Evolutionary conservation across 345 rosid genomes (phyloP), one percentile per base, ranked within the genome.

Genomic region (Pistacia vera): DNA sequence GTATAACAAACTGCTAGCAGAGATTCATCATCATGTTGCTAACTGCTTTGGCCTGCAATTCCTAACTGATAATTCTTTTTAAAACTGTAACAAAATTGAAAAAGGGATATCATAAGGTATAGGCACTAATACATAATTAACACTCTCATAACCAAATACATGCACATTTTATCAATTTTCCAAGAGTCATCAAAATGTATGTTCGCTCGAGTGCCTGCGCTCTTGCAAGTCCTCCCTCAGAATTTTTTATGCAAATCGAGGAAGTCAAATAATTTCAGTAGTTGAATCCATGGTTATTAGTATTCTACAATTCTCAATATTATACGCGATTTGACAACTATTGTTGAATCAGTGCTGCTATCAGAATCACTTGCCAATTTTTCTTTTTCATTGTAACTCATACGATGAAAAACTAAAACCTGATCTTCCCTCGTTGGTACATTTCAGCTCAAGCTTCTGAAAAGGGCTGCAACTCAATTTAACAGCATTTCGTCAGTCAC

Each of bases 371-470:
- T 56, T 9, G 30, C 62, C 38, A 25, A 1, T 22, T 75, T 46
- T 75, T 51, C 60, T 30, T 56, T 8, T 82, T 80, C 56, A 95
- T 81, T 91, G 98, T 79, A 93, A 81, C 81, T 93, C 97, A 74
- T 95, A 95, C 10, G 93, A 82, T 12, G 98, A 91, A 77, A 89
- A 93, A 75, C 94, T 93, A 83, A 87, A 87, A 59, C 98, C 94
- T 33, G 85, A 84, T 82, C 93, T 86, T 78, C 86, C 97, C 80
- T 85, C 94, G 54, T 88, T 93, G 1, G 92, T 89, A 48, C 94
- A 84, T 85, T 85, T 90, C 82, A 93, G 91, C 78, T 95, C 97
- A 63, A 93, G 94, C 84, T 95, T 95, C 90, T 93, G 98, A 80
- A 90, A 95, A 0, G 97, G 99, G 82, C 97, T 93, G 93, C 88